Evolutionary conservation across 1,284 basidiomycete genomes (phyloP).

Genomic region (Puccinia coronata): DNA sequence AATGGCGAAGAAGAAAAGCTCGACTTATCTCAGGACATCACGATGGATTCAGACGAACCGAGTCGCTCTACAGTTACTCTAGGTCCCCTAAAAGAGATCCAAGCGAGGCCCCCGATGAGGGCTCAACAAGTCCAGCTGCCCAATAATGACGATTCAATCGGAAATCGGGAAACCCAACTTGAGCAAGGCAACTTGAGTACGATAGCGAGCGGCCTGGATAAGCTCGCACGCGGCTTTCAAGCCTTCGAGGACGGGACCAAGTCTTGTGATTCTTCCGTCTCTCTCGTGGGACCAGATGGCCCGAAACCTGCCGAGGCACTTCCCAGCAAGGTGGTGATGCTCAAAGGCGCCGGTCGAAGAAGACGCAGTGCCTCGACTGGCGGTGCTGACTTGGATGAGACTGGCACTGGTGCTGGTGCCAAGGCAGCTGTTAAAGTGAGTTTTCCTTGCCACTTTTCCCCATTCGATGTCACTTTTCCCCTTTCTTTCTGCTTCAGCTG

Average conservation of each 20-base stretch:
- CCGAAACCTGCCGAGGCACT: not conserved
- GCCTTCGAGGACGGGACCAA: not conserved
- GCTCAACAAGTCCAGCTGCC: slow-evolving; percentile 27
- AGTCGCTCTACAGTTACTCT: slow-evolving; percentile 5
- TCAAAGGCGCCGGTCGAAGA: slow-evolving; percentile 45
- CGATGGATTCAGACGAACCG: slow-evolving; percentile 12
- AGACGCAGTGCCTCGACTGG: slow-evolving; percentile 46
- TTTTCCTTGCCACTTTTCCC: slow-evolving; percentile 11
- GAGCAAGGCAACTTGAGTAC: slow-evolving; percentile 20
- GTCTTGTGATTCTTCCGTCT: slow-evolving; percentile 34
- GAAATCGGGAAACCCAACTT: not conserved
- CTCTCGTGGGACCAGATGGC: not conserved
- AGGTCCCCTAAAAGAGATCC: slow-evolving; percentile 37
- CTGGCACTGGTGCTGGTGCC: slow-evolving; percentile 44
- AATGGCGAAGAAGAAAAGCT: slow-evolving; percentile 44
- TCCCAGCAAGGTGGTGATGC: slow-evolving; percentile 38
- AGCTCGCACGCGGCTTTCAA: slow-evolving; percentile 46
- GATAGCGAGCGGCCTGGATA: slow-evolving; percentile 47
- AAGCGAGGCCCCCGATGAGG: slow-evolving; percentile 35
- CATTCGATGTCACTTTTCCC: too few relatives aligned
- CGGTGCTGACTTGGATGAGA: slow-evolving; percentile 48
- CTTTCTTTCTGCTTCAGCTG: not conserved
- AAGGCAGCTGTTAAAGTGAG: slow-evolving; percentile 45
- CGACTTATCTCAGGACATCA: not conserved
- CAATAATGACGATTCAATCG: not conserved